A percentile compares a stretch with the other conserved stretches of the same genome.
Evolutionary conservation across 441 rosid species (phyloP).

Genomic region (Metrosideros polymorpha): DNA sequence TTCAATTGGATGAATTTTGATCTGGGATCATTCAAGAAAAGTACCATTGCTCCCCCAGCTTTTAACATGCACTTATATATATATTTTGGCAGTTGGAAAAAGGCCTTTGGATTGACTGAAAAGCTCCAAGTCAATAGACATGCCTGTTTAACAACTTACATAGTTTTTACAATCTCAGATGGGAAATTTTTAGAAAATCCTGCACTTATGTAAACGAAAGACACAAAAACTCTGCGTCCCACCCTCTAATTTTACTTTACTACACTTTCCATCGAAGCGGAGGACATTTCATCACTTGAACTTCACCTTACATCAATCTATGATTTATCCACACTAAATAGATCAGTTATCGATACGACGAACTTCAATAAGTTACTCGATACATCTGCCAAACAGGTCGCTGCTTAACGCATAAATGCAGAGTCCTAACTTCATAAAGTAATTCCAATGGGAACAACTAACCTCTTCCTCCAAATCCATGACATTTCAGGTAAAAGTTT

Average conservation of each 20-base stretch:
- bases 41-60: neutral
- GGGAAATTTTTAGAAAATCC: neutral
- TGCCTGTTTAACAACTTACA: neutral
- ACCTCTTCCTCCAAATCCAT: neutral
- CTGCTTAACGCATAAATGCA: neutral
- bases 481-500: neutral
- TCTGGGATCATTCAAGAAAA: neutral
- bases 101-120: neutral
- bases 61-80: neutral
- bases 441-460: neutral
- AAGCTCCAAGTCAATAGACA: neutral
- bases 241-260: neutral
- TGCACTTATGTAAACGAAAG: neutral
- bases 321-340: neutral
- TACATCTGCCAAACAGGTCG: neutral
- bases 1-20: neutral
- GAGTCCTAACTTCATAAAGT: neutral
- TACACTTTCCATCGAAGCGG: neutral
- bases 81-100: neutral
- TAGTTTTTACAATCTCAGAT: neutral
- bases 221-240: neutral
- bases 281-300: neutral
- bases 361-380: neutral
- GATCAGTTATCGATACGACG: neutral
- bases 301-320: neutral